Conservation (phyloP, 2,329 filamentous ascomycete species). For the Diplodia sapinea region DNA sequence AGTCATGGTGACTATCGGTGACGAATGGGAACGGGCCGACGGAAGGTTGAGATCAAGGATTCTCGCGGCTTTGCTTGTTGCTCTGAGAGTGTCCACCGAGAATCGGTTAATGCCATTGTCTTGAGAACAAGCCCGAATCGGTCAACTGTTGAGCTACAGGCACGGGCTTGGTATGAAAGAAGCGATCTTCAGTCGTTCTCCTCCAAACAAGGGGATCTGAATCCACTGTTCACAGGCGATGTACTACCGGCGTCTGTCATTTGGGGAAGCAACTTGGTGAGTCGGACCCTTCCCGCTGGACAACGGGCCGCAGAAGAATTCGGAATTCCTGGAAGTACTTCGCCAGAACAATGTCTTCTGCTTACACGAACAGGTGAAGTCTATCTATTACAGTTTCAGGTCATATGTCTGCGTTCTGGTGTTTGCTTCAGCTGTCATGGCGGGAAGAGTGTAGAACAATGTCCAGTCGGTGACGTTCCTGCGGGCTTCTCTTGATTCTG, state of each 20-base stretch:
- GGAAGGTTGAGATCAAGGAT: neutral
- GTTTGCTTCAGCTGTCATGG: no score
- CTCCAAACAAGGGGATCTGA: neutral
- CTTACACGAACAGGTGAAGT: no score
- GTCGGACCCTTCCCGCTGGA: neutral
- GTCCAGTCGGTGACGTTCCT: no score
- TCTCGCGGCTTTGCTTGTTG: neutral
- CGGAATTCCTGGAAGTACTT: no score
- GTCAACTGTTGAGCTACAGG: neutral
- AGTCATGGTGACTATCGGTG: neutral
- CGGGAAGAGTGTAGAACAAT: no score
- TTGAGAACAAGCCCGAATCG: neutral
- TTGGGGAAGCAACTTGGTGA: neutral
- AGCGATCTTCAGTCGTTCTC: neutral
- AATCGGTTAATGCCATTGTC: neutral
- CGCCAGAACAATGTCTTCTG: no score
- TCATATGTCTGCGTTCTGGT: no score
- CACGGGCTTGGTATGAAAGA: neutral
- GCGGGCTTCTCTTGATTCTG: no score
- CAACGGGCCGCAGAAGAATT: no score
- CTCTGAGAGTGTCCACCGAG: neutral
- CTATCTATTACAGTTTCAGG: no score
- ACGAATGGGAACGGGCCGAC: neutral
- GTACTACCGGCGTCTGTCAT: neutral
- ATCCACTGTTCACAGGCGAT: neutral